Evolutionary conservation across 1,139 yeast species (phyloP), one percentile per base, ranked within the genome.

Genomic region (Nakaseomyces glabratus): DNA sequence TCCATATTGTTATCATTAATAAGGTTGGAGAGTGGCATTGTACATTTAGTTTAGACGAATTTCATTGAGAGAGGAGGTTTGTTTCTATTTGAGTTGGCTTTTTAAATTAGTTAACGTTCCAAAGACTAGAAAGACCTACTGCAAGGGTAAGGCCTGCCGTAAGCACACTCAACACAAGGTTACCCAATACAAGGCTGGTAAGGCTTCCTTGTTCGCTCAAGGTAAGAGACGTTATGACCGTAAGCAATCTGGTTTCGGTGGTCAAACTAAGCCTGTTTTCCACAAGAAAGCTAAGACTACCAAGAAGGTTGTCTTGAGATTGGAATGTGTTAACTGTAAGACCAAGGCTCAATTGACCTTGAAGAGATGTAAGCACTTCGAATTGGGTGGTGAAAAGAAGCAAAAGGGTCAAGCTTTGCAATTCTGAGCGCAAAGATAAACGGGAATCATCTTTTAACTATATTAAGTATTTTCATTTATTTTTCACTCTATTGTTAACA

Each of bases 191-290:
- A 90, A 90, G 73, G 95, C 97, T 66, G 98, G 98, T 75, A 90
- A 90, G 78, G 97, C 97, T 67, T 88, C 97, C 55, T 80, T 88
- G 64, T 86, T 78, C 68, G 96, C 97, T 60, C 97, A 90, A 76
- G 99, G 99, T 81, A 93, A 93, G 88, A 85, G 99, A 80, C 88
- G 99, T 78, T 90, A 90, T 76, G 98, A 93, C 93, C 94, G 99
- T 73, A 90, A 90, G 76, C 98, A 90, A 77, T 69, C 84, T 65
- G 99, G 99, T 85, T 90, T 78, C 74, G 99, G 99, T 84, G 99
- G 99, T 84, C 99, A 90, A 77, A 90, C 98, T 74, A 90, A 86
- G 79, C 98, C 82, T 68, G 84, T 93, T 73, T 90, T 90, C 96
- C 97, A 86, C 85, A 90, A 90, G 82, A 93, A 90, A 73, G 99